These are phyloP conservation scores for Aspergillus calidoustus DNA, from an alignment of 2,329 filamentous ascomycete genomes.

Conservation along the genomic window DNA sequence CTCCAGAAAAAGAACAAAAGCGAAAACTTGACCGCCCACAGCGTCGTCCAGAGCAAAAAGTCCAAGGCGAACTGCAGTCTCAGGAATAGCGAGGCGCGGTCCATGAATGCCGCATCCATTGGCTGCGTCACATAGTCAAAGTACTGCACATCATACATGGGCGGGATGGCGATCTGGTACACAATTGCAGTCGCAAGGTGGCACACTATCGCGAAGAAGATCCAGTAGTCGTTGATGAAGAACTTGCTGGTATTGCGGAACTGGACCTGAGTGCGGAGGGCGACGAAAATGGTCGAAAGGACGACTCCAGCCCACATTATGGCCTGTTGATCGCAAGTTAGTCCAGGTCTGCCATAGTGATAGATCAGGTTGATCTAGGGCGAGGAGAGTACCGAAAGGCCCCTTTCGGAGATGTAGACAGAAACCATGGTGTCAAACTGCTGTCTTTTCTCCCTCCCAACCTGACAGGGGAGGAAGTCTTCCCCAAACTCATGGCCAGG, in stretches of 20 bases:
- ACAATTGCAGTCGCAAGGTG: conserved; percentile 7
- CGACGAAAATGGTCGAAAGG: conserved; percentile 2
- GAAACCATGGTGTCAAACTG: background rate
- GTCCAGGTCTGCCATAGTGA: too few species aligned
- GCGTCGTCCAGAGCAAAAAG: conserved; percentile 11
- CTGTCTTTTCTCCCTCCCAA: too few species aligned
- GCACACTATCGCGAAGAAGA: conserved; percentile 8
- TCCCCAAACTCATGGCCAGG: too few species aligned
- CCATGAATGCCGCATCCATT: background rate
- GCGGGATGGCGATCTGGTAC: conserved; percentile 11
- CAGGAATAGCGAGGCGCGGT: conserved; percentile 5
- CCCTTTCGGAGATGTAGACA: background rate
- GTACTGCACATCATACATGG: conserved; percentile 8
- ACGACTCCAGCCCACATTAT: conserved; percentile 9
- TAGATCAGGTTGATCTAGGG: too few species aligned
- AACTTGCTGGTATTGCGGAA: background rate
- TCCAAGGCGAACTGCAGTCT: conserved; percentile 3
- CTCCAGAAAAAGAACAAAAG: conserved; percentile 9
- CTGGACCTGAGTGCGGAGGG: conserved; percentile 9
- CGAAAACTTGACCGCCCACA: conserved; percentile 11
- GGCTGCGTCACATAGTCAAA: background rate
- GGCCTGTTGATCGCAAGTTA: background rate
- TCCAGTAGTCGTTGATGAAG: conserved; percentile 7
- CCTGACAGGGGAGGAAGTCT: too few species aligned
- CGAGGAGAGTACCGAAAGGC: background rate